These are phyloP conservation scores for Leishmania turanica DNA, from an alignment of 208 protist species.

Conservation along the genomic window DNA sequence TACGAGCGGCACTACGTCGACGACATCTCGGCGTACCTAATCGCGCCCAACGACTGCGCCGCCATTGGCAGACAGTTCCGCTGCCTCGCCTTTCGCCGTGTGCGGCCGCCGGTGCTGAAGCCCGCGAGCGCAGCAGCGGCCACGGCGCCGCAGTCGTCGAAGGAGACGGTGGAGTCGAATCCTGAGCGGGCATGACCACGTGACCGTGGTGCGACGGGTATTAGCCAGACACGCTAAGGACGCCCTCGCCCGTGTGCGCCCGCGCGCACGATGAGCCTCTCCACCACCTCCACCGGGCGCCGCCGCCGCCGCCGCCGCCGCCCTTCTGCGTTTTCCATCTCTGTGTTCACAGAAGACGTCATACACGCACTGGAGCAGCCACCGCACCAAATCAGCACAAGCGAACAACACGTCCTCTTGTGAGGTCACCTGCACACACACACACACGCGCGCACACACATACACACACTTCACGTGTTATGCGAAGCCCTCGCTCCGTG, in stretches of 20 bases:
- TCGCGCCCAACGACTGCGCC: slow-evolving; percentile 61
- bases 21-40: slow-evolving; percentile 58
- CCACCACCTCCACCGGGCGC: neutral
- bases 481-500: neutral
- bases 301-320: neutral
- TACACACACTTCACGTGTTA: neutral
- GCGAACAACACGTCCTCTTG: neutral
- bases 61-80: slow-evolving; percentile 53
- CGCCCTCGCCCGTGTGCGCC: neutral
- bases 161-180: neutral
- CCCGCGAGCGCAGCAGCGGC: slow-evolving; percentile 2
- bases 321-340: neutral
- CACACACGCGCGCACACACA: neutral
- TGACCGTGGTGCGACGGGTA: neutral
- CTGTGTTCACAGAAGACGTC: neutral
- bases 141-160: neutral
- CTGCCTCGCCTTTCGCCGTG: slow-evolving; percentile 54
- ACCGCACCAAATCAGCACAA: neutral
- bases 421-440: neutral
- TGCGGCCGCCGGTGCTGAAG: slow-evolving; percentile 45
- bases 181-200: neutral
- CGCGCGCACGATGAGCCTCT: neutral
- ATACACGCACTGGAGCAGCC: neutral
- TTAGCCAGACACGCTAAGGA: neutral
- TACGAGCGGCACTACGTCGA: slow-evolving; percentile 63